Conservation (phyloP, 345 rosid genomes). For the Mangifera indica region DNA sequence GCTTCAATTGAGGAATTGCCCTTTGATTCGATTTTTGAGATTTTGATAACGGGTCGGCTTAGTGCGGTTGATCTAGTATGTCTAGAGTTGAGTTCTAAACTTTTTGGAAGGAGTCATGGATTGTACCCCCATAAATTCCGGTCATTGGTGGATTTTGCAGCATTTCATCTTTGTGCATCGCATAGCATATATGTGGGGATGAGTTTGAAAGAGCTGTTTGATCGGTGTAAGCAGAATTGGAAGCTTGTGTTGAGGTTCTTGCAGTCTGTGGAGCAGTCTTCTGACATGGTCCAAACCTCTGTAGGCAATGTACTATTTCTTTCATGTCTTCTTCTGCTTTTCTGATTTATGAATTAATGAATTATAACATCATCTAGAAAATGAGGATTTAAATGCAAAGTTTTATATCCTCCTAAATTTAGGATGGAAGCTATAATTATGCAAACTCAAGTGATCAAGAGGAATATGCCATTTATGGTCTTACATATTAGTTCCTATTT, state of each 20-base stretch:
- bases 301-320: conserved; percentile 84
- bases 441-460: not conserved
- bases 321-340: conserved; percentile 18
- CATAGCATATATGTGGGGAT: conserved; percentile 54
- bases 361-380: not conserved
- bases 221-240: conserved; percentile 84
- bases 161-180: conserved; percentile 66
- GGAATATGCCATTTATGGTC: not conserved
- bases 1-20: conserved; percentile 77
- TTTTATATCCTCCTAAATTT: not conserved
- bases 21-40: conserved; percentile 82
- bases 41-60: conserved; percentile 68
- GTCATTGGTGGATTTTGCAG: conserved; percentile 80
- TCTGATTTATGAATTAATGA: conserved; percentile 10
- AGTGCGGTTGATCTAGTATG: conserved; percentile 60
- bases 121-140: conserved; percentile 62
- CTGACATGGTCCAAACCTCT: conserved; percentile 71
- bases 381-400: not conserved
- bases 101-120: conserved; percentile 66
- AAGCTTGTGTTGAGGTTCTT: conserved; percentile 83
- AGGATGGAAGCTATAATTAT: not conserved
- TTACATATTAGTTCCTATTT: not conserved
- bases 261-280: conserved; percentile 76
- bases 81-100: conserved; percentile 77
- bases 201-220: conserved; percentile 56